Conservation (phyloP, 2,329 filamentous ascomycete species). For the Escovopsis weberi region DNA sequence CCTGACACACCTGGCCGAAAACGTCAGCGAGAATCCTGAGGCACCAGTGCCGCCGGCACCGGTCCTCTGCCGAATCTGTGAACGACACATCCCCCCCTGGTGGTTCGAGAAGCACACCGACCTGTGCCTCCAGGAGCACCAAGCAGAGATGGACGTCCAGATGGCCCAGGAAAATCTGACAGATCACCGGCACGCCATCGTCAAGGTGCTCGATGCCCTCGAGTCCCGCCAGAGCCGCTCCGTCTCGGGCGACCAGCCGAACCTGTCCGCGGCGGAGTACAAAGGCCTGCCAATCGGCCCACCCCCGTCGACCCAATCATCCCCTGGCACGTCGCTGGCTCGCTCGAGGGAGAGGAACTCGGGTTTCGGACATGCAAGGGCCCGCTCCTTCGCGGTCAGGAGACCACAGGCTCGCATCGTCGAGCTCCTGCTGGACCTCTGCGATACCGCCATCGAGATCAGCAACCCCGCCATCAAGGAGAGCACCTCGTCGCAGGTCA, state of each 20-base stretch:
- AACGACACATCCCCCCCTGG: conserved; percentile 93
- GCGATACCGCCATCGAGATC: conserved; percentile 90
- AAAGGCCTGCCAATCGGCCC: conserved; percentile 78
- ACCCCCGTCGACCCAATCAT: conserved; percentile 54
- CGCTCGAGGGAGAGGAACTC: conserved; percentile 60
- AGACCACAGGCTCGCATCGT: conserved; percentile 86
- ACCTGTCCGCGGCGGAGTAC: conserved; percentile 57
- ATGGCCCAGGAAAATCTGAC: conserved; percentile 83
- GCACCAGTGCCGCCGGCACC: conserved; percentile 73
- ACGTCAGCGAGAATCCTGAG: conserved; percentile 58
- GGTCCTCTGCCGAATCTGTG: conserved; percentile 90
- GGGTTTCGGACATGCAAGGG: conserved; percentile 65
- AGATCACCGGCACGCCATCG: conserved; percentile 87
- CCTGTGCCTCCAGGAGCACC: conserved; percentile 86
- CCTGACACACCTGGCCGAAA: conserved; percentile 76
- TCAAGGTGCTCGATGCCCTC: conserved; percentile 84
- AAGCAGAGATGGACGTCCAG: conserved; percentile 95
- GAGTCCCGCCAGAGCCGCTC: conserved; percentile 62
- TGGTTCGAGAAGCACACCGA: conserved; percentile 99
- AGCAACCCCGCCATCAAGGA: conserved; percentile 91
- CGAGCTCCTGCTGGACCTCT: conserved; percentile 85
- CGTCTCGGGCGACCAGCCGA: conserved; percentile 36
- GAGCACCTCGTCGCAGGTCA: conserved; percentile 42
- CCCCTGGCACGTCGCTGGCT: conserved; percentile 56
- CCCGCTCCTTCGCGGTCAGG: conserved; percentile 79